These are phyloP conservation scores for Backusella tuberculispora DNA, from an alignment of 192 early-diverging fungal genomes.

Conservation along the genomic window DNA sequence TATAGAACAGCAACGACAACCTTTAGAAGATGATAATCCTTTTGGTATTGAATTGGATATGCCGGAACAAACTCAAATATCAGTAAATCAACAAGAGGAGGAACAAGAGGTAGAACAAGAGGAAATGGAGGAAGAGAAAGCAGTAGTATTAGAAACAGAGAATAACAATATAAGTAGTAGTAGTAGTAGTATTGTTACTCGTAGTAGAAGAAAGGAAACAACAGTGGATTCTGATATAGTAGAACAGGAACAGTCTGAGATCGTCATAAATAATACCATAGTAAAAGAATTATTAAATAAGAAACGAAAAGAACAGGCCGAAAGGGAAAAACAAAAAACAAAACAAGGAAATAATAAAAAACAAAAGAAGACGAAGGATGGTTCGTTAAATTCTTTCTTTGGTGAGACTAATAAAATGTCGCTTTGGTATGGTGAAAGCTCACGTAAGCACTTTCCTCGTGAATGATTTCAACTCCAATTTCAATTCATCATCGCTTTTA, in stretches of 20 bases:
- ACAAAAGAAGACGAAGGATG: not conserved
- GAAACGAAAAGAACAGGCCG: not conserved
- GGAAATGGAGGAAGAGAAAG: not conserved
- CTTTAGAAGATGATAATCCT: not conserved
- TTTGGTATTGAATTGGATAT: not conserved
- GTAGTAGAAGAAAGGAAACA: not conserved
- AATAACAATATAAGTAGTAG: not conserved
- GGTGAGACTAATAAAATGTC: not conserved
- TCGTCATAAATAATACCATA: not conserved
- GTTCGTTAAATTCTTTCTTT: not conserved
- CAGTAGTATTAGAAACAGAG: not conserved
- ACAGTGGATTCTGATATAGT: not conserved
- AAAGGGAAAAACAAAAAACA: not conserved
- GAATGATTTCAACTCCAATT: too few species aligned
- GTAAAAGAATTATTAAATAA: not conserved
- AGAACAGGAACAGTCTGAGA: not conserved
- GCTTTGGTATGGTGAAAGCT: not conserved
- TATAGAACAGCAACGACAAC: not conserved
- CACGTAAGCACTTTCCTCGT: too few species aligned
- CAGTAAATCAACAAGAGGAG: not conserved
- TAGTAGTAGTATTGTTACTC: not conserved
- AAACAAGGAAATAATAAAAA: not conserved
- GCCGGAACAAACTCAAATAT: not conserved
- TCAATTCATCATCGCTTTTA: too few species aligned
- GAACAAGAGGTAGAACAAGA: not conserved